Conservation (phyloP, 2,329 filamentous ascomycete genomes). For the Aspergillus transmontanensis region DNA sequence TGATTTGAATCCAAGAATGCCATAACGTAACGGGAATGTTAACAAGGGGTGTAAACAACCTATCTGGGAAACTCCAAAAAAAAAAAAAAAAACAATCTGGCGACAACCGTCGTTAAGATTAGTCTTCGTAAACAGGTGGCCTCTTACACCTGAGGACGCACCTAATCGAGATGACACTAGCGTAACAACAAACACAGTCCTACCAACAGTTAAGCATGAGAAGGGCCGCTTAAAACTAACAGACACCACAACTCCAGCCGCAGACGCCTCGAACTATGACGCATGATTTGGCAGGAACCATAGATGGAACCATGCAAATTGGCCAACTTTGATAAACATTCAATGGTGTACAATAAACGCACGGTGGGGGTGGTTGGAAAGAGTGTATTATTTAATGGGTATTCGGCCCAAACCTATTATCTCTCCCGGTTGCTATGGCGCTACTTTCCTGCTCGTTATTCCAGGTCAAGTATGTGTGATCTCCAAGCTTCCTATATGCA, state of each 20-base stretch:
- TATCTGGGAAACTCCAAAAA: not conserved
- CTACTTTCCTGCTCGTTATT: constrained; percentile 70
- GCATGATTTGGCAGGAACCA: constrained; percentile 3
- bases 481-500: constrained; percentile 80
- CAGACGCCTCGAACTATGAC: constrained; percentile 17
- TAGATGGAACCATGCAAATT: not conserved
- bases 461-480: constrained; percentile 97
- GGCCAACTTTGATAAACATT: not conserved
- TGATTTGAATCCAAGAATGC: constrained; percentile 11
- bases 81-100: not conserved
- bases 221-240: not conserved
- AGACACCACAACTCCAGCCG: constrained; percentile 9
- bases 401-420: constrained; percentile 49
- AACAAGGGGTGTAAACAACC: constrained; percentile 19
- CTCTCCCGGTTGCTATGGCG: constrained; percentile 58
- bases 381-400: constrained; percentile 17
- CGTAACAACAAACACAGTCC: not conserved
- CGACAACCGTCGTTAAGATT: not conserved
- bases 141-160: not conserved
- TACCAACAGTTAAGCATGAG: not conserved
- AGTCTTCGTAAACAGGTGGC: not conserved
- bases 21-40: constrained; percentile 3
- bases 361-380: not conserved
- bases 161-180: not conserved
- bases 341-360: constrained; percentile 15